Evolutionary conservation across 257 asterid genomes (phyloP).

Genomic region (Nicotiana attenuata): DNA sequence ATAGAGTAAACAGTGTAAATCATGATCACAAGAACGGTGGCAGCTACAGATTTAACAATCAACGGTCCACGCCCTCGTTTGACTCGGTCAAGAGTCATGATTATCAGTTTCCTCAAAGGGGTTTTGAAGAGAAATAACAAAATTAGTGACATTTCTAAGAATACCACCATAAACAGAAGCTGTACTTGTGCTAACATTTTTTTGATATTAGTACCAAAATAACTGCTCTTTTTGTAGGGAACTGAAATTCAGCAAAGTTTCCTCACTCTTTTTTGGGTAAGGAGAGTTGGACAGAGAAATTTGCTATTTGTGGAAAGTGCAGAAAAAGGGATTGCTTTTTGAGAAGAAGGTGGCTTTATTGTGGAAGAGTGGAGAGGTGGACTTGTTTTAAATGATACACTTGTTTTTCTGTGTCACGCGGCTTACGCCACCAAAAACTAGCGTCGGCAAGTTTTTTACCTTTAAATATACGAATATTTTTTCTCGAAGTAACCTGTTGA

Average conservation of each 20-base stretch:
- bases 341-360: background rate
- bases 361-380: background rate
- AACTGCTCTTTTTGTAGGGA: background rate
- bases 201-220: background rate
- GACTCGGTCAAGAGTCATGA: constrained; percentile 28
- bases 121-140: constrained; percentile 29
- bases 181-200: constrained; percentile 27
- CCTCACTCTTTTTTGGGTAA: too few species aligned
- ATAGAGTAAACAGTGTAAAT: constrained; percentile 25
- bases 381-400: background rate
- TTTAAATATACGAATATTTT: too few species aligned
- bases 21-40: constrained; percentile 29
- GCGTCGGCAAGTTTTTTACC: background rate
- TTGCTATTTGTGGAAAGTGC: too few species aligned
- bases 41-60: constrained; percentile 30
- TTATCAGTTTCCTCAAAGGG: constrained; percentile 38
- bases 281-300: background rate
- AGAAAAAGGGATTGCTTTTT: background rate
- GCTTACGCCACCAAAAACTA: background rate
- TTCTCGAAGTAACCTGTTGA: too few species aligned
- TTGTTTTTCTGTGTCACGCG: background rate
- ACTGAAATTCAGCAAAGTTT: background rate
- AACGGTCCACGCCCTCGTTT: constrained; percentile 41
- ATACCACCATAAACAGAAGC: constrained; percentile 24
- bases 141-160: constrained; percentile 29